Base-by-base conservation (phyloP, 2,329 filamentous ascomycete genomes). In the Talaromyces sp. region DNA sequence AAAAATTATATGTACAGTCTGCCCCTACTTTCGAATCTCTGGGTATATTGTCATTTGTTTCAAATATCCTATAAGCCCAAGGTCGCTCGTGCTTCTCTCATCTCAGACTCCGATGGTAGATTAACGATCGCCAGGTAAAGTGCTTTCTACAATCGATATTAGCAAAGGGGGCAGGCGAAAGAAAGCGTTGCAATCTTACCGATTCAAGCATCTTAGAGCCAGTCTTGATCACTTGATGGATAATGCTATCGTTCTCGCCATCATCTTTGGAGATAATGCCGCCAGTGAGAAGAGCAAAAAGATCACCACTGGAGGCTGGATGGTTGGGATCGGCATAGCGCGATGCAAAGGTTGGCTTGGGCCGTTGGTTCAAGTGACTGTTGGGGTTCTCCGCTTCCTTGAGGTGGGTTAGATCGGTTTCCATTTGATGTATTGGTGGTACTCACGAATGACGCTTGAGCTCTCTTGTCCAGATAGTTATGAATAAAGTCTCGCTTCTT, bases 81-180 rank as follows among this genome's bases (percentile, higher is more conserved):
- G 1, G 20, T 6, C 8, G 11, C 17, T 39, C 36, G 36, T 39
- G 65, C 65, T 16, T 54, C 51, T 35, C 30, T 61, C 49, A 80
- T 64, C 54, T 80, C 78, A 17, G 72, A 70, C 10, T 76, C 71
- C 0, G 67, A 69, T 1, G 80, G 80, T 68, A 81, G 67, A 52
- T 81, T 80, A 13, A 81, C 77, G 51, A 82, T 75, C 66, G 80
- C 75, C 48, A 82, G 57, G 57, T 81, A 82, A 27, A 82, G 56
- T 14, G 81, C 75, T 65, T 79, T 73, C 73, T 80, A 51, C 33
- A 4, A 27, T 16, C 22, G 19, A 37, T 11, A 32, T 51, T 17
- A 47, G 20, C 0, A n/a, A n/a, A n/a, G n/a, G n/a, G n/a, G n/a
- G n/a, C n/a, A n/a, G n/a, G n/a, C n/a, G n/a, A n/a, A n/a, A n/a